phyloP scores from a whole-genome alignment of 2,329 filamentous ascomycete genomes.

The Corniculantispora saksenae region DNA sequence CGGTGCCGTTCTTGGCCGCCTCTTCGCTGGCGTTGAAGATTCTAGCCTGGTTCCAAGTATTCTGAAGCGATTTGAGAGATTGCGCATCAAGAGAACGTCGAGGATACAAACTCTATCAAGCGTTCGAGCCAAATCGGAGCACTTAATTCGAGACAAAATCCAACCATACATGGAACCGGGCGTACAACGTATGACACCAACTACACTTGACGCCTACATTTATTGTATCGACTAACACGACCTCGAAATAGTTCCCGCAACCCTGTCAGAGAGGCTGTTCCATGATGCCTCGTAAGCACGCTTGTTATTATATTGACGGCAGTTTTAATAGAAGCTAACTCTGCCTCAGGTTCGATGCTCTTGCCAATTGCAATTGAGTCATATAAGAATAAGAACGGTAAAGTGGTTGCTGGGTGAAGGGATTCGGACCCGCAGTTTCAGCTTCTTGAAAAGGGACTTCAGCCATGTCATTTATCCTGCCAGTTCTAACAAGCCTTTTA shows the following conservation, averaged over 20 bases:
- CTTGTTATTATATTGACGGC: background rate
- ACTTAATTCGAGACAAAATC: constrained; percentile 9
- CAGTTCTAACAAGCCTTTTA: too few relatives aligned
- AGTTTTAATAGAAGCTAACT: background rate
- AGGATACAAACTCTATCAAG: constrained; percentile 13
- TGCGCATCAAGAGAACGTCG: constrained; percentile 4
- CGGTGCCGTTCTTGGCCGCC: constrained; percentile 8
- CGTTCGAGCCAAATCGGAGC: constrained; percentile 8
- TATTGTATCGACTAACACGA: background rate
- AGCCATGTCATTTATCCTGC: too few relatives aligned
- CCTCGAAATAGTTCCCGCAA: background rate
- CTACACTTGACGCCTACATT: constrained; percentile 13
- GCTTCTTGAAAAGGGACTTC: too few relatives aligned
- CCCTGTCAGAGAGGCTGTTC: background rate
- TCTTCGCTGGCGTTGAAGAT: background rate
- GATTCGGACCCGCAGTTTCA: too few relatives aligned
- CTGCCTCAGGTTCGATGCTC: background rate
- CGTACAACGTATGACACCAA: background rate
- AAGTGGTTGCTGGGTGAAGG: background rate
- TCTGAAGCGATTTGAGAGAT: constrained; percentile 7
- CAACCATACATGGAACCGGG: constrained; percentile 14
- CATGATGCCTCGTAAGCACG: background rate
- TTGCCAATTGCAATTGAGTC: background rate
- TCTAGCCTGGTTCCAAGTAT: background rate
- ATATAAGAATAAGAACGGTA: background rate